These are phyloP conservation scores for Dunaliella primolecta DNA, from an alignment of 139 green algal genomes.

Conservation along the genomic window DNA sequence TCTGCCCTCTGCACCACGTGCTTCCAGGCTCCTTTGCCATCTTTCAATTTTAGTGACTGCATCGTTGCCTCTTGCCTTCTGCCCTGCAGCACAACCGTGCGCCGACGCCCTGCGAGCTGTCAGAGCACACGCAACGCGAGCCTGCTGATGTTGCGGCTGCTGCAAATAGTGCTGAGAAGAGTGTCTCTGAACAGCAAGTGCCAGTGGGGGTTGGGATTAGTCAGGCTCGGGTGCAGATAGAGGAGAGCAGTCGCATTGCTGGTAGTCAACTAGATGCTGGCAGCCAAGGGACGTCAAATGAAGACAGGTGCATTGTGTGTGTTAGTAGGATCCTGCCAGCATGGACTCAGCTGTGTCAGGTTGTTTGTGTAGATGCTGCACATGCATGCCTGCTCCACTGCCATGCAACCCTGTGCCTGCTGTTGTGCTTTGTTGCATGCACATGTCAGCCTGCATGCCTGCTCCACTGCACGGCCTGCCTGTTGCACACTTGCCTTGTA, in stretches of 20 bases:
- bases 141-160: neutral
- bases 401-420: no score
- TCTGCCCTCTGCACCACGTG: neutral
- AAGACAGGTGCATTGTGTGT: conserved; percentile 1
- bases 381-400: conserved; percentile 1
- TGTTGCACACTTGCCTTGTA: no score
- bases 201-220: neutral
- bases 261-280: neutral
- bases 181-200: conserved; percentile 1
- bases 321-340: neutral
- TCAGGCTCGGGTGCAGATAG: neutral
- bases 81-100: neutral
- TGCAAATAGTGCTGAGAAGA: neutral
- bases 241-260: conserved; percentile 6
- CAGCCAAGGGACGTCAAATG: conserved; percentile 2
- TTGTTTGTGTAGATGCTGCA: neutral
- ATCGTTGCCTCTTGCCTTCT: no score
- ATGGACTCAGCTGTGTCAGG: neutral
- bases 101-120: neutral
- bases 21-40: neutral
- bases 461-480: no score
- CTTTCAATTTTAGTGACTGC: no score
- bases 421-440: no score
- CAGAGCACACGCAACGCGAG: neutral
- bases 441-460: no score